Percentiles rank a stretch among this genome's conserved stretches.
phyloP scores from a whole-genome alignment of 2,329 filamentous ascomycete genomes.

The Diaporthe helianthi region DNA sequence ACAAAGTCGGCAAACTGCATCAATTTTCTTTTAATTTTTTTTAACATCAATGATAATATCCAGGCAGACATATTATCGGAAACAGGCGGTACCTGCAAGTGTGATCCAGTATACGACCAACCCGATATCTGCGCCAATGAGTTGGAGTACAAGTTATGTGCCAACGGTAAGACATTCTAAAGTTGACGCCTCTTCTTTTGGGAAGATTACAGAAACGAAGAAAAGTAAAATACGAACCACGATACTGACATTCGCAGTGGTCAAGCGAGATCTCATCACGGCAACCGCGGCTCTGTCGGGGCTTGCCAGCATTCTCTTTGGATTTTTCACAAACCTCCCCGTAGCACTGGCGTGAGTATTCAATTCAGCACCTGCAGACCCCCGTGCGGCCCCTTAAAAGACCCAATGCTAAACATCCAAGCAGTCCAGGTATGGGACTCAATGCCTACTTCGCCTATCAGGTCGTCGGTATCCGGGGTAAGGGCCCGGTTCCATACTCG shows the following conservation, averaged over 20 bases:
- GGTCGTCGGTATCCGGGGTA: conserved; percentile 67
- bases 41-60: conserved; percentile 37
- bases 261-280: conserved; percentile 81
- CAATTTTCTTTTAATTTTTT: no score
- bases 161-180: conserved; percentile 27
- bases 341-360: conserved; percentile 72
- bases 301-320: conserved; percentile 77
- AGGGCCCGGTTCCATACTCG: conserved; percentile 62
- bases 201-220: background rate
- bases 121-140: conserved; percentile 57
- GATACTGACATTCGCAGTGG: conserved; percentile 22
- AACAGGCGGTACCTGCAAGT: conserved; percentile 79
- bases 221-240: no score
- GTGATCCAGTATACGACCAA: conserved; percentile 53
- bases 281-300: conserved; percentile 83
- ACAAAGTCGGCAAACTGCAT: no score
- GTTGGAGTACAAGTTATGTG: conserved; percentile 41
- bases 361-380: no score
- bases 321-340: conserved; percentile 81
- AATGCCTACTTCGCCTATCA: conserved; percentile 74
- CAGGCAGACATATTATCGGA: conserved; percentile 76
- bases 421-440: conserved; percentile 70
- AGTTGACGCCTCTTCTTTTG: conserved; percentile 36
- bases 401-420: conserved; percentile 33
- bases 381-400: conserved; percentile 6